phyloP scores from a whole-genome alignment of 805 yeast genomes.

The Candida endomychidarum region DNA sequence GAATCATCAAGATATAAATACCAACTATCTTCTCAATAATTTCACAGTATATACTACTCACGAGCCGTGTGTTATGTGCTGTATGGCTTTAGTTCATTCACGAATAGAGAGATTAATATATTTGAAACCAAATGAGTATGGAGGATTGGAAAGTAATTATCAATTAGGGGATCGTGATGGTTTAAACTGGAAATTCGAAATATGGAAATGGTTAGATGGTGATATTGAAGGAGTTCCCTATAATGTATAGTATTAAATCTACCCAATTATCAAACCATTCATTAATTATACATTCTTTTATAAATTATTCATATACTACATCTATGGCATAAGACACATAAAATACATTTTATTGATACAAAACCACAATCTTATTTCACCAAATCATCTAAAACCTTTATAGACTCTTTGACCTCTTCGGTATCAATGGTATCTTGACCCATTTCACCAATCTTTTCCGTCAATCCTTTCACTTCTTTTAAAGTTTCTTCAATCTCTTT shows the following conservation, averaged over 20 bases:
- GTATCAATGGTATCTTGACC: background rate
- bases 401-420: background rate
- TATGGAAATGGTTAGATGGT: conserved; percentile 61
- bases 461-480: conserved; percentile 9
- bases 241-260: background rate
- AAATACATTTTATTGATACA: background rate
- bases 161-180: conserved; percentile 73
- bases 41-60: conserved; percentile 84
- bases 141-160: conserved; percentile 63
- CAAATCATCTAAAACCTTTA: conserved; percentile 6
- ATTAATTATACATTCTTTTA: too few relatives aligned
- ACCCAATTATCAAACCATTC: conserved; percentile 5
- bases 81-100: conserved; percentile 94
- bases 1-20: conserved; percentile 11
- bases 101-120: conserved; percentile 71
- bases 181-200: conserved; percentile 86
- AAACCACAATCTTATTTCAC: background rate
- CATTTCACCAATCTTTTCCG: background rate
- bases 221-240: conserved; percentile 8
- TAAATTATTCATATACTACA: too few relatives aligned
- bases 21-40: conserved; percentile 67
- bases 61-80: conserved; percentile 96
- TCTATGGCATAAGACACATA: background rate
- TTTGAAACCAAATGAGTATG: conserved; percentile 41
- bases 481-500: conserved; percentile 9